Evolutionary conservation across 805 yeast genomes (phyloP).

Genomic region (Ogataea zsoltii): DNA sequence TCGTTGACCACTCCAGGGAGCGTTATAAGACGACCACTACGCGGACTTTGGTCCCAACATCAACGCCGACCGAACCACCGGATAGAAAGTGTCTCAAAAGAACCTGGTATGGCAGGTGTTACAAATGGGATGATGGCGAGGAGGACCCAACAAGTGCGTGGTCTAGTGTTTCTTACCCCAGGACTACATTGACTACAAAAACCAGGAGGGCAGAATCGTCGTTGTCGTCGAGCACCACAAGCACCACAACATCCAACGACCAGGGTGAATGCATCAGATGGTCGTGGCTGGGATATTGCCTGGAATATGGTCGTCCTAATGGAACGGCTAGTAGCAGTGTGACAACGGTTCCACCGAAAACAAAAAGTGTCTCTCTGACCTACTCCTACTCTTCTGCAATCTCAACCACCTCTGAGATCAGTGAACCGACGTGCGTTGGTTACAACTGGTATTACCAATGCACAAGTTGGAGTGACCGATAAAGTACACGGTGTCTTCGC

Average conservation of each 20-base stretch:
- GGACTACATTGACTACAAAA: conserved; percentile 6
- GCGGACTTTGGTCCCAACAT: conserved; percentile 22
- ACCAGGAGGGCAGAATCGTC: conserved; percentile 2
- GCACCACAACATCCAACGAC: neutral
- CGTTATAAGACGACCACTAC: conserved; percentile 29
- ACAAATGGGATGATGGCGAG: conserved; percentile 35
- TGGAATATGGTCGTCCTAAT: conserved; percentile 18
- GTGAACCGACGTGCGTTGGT: conserved; percentile 12
- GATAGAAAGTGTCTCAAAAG: conserved; percentile 53
- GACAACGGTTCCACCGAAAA: neutral
- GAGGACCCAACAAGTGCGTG: conserved; percentile 6
- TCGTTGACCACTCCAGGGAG: conserved; percentile 49
- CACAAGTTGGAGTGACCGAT: conserved; percentile 15
- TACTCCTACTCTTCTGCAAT: neutral
- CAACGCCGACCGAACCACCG: conserved; percentile 25
- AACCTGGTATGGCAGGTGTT: conserved; percentile 64
- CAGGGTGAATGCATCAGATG: conserved; percentile 17
- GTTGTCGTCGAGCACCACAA: neutral
- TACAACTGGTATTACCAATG: conserved; percentile 18
- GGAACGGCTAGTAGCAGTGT: neutral
- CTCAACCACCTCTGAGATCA: neutral
- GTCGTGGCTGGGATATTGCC: conserved; percentile 25
- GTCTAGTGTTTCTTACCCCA: conserved; percentile 3
- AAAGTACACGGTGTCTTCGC: no score
- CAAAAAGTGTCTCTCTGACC: neutral